Evolutionary conservation across 2,329 filamentous ascomycete genomes (phyloP), one percentile per base, ranked within the genome.

Genomic region (Stagonosporopsis vannaccii): DNA sequence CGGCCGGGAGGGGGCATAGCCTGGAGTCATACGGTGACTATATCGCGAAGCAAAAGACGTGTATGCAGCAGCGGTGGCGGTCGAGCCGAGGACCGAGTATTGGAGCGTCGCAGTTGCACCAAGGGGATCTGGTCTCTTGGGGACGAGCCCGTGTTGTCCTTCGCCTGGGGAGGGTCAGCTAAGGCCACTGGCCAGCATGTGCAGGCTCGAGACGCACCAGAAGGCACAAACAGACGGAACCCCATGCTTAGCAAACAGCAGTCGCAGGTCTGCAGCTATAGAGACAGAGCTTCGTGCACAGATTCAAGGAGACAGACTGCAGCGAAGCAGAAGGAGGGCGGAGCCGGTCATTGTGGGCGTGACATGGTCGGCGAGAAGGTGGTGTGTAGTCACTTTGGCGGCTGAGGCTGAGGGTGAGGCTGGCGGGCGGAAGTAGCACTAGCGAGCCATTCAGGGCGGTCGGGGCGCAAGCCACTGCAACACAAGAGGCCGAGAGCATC

Each of bases 101-200:
- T 68, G 67, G 9, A 66, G 59, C 40, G 69, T 68, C n/a, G 69
- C 61, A 52, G 72, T 71, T 11, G 70, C 70, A 22, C 64, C 66
- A 46, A 72, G 63, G 4, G 66, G 30, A 17, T 72, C 70, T 11
- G 69, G 66, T 7, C 69, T 60, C 43, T 61, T 62, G 1, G 67
- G 67, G 11, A 67, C 56, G 37, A 73, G 53, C 6, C 50, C 44
- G 15, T 71, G 63, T 47, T 73, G 63, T 25, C 68, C 68, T 57
- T 71, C 67, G 30, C 67, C 69, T 74, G 45, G 2, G 6, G 35
- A 2, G 4, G n/a, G 42, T 68, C 40, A 64, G 56, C 19, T 22
- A 9, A 6, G 25, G 11, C n/a, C 6, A 19, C 17, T 7, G 17
- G 26, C 3, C 23, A 13, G n/a, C 25, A 5, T 32, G 17, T 11